Evolutionary conservation across 495 filamentous ascomycete genomes (phyloP).

Genomic region (Hypoxylon fragiforme): DNA sequence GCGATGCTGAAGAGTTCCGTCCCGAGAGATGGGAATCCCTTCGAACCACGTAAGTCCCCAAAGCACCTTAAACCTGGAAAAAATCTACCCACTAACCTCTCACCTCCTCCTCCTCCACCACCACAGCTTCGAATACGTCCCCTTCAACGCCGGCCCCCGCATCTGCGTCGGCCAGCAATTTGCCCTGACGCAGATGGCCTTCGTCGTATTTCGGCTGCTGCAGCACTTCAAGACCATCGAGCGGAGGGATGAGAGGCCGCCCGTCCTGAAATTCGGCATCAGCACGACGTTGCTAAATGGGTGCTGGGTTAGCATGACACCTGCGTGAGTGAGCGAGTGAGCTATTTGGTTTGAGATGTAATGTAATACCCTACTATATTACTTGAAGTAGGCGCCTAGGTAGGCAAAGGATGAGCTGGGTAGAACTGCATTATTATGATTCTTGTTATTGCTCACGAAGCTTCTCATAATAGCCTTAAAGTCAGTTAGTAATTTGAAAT

Average conservation of each 20-base stretch:
- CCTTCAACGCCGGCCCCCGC: constrained; percentile 67
- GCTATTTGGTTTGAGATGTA: not conserved
- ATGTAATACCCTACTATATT: too few species aligned
- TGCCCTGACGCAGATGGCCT: constrained; percentile 61
- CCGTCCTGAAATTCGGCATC: constrained; percentile 41
- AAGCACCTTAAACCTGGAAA: too few species aligned
- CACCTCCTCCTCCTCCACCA: constrained; percentile 20
- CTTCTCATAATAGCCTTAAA: too few species aligned
- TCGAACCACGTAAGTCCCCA: constrained; percentile 23
- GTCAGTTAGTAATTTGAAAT: too few species aligned
- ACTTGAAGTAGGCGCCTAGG: too few species aligned
- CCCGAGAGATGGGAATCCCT: constrained; percentile 51
- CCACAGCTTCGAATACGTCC: constrained; percentile 61
- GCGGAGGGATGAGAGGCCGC: constrained; percentile 42
- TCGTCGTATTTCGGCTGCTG: constrained; percentile 61
- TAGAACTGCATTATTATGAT: too few species aligned
- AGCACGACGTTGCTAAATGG: constrained; percentile 45
- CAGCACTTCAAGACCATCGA: constrained; percentile 62
- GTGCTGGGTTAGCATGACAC: constrained; percentile 40
- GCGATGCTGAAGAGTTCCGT: constrained; percentile 49
- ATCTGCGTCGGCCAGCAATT: constrained; percentile 63
- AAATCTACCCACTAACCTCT: not conserved
- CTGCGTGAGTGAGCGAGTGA: constrained; percentile 8
- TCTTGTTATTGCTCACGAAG: too few species aligned
- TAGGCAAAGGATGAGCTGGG: not conserved